phyloP scores from a whole-genome alignment of 2,329 filamentous ascomycete species.

The Neofusicoccum ribis region DNA sequence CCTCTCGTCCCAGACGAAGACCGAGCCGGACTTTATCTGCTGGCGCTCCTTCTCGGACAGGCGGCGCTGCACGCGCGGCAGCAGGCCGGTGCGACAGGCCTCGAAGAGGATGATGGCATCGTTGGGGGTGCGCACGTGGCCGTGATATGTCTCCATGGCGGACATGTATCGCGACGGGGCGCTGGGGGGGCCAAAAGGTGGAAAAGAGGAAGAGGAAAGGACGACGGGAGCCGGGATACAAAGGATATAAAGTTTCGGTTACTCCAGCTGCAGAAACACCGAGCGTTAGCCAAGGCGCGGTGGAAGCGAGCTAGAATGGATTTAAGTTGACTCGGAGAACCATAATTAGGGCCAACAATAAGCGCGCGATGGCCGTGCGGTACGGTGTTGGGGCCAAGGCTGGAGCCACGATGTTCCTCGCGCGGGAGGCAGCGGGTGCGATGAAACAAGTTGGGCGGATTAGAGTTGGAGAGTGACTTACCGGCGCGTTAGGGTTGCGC shows the following conservation, averaged over 20 bases:
- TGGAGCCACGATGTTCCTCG: constrained; percentile 9
- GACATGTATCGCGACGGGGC: not conserved
- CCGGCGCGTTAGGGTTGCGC: not conserved
- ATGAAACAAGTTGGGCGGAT: not conserved
- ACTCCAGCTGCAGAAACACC: constrained; percentile 18
- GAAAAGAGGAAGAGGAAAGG: not conserved
- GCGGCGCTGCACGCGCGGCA: constrained; percentile 88
- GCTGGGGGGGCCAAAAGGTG: not conserved
- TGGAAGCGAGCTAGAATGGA: constrained; percentile 18
- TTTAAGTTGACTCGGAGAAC: constrained; percentile 16
- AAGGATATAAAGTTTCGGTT: constrained; percentile 22
- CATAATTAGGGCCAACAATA: constrained; percentile 20
- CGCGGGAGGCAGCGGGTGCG: constrained; percentile 13
- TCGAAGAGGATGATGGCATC: constrained; percentile 99
- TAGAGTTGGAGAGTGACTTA: constrained; percentile 6
- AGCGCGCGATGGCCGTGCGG: constrained; percentile 8
- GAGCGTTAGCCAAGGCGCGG: constrained; percentile 21
- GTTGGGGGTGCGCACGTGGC: constrained; percentile 89
- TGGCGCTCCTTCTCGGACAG: constrained; percentile 96
- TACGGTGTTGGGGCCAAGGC: constrained; percentile 11
- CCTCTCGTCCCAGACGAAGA: constrained; percentile 99
- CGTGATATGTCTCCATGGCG: constrained; percentile 92
- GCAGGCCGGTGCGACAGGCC: constrained; percentile 83
- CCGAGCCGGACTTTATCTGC: constrained; percentile 91
- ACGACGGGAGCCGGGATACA: constrained; percentile 1